These are phyloP conservation scores for Vicia sativa DNA, from an alignment of 306 rosid genomes.

Conservation along the genomic window DNA sequence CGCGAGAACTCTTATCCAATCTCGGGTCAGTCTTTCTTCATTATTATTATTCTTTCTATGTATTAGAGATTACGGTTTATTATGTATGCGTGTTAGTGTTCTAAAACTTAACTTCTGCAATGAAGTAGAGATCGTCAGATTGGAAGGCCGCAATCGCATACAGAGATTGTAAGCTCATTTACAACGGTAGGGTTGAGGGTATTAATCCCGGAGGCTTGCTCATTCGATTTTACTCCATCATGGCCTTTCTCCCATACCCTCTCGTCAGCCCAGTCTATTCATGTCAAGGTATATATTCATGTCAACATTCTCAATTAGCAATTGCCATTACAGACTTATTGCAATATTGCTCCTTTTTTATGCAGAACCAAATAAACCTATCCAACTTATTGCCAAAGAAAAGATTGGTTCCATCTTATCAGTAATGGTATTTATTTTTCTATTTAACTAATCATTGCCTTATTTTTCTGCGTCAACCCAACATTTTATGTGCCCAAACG, in stretches of 20 bases:
- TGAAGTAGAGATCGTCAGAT: conserved; percentile 88
- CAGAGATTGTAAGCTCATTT: conserved; percentile 60
- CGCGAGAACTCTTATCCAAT: conserved; percentile 44
- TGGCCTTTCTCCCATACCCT: conserved; percentile 89
- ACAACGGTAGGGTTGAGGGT: conserved; percentile 75
- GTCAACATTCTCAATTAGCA: too few relatives aligned
- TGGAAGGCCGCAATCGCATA: conserved; percentile 79
- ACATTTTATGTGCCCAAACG: not conserved
- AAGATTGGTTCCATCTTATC: conserved; percentile 60
- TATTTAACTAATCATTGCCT: conserved; percentile 20
- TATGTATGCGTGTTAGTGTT: conserved; percentile 31
- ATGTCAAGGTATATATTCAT: too few relatives aligned
- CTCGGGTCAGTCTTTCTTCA: conserved; percentile 61
- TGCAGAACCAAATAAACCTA: conserved; percentile 63
- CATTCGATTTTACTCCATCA: conserved; percentile 64
- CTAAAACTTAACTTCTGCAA: conserved; percentile 75
- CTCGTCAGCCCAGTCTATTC: conserved; percentile 74
- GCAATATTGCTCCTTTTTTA: conserved; percentile 25
- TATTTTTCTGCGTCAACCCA: conserved; percentile 3
- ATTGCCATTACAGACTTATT: conserved; percentile 34
- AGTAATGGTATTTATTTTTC: conserved; percentile 61
- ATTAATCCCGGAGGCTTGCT: conserved; percentile 75
- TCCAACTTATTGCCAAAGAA: conserved; percentile 71
- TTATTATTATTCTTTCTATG: not conserved
- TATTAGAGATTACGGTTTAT: not conserved